phyloP scores from a whole-genome alignment of 164 flowering plant genomes.

The Stephania japonica region DNA sequence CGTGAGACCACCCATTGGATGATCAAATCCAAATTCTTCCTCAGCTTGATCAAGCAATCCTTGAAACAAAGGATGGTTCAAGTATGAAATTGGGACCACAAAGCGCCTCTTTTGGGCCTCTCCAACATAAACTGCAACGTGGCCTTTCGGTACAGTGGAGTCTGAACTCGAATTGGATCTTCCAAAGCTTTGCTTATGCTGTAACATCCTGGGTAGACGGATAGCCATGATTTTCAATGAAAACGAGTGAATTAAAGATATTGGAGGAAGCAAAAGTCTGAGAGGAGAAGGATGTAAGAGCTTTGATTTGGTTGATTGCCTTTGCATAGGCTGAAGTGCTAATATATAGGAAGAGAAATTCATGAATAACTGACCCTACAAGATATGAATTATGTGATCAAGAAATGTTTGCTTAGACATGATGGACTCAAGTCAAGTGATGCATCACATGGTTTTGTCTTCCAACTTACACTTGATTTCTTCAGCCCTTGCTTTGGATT shows the following conservation, averaged over 20 bases:
- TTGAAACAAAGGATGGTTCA: conserved; percentile 1
- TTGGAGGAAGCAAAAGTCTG: neutral
- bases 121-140: neutral
- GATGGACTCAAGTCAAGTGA: neutral
- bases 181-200: neutral
- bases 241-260: neutral
- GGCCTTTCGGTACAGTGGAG: neutral
- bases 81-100: neutral
- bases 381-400: neutral
- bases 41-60: neutral
- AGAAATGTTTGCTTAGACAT: neutral
- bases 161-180: neutral
- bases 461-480: neutral
- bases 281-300: neutral
- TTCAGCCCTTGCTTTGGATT: neutral
- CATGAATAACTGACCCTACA: neutral
- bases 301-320: neutral
- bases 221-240: neutral
- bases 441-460: neutral
- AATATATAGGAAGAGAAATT: neutral
- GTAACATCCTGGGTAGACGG: neutral
- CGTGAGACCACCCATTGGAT: conserved; percentile 34
- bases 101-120: conserved; percentile 1
- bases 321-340: neutral
- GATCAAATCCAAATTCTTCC: conserved; percentile 1